Percentiles rank a stretch among this genome's conserved stretches.
Evolutionary conservation across 129 eudicot species (phyloP).

Genomic region (Pittosporum tobira): DNA sequence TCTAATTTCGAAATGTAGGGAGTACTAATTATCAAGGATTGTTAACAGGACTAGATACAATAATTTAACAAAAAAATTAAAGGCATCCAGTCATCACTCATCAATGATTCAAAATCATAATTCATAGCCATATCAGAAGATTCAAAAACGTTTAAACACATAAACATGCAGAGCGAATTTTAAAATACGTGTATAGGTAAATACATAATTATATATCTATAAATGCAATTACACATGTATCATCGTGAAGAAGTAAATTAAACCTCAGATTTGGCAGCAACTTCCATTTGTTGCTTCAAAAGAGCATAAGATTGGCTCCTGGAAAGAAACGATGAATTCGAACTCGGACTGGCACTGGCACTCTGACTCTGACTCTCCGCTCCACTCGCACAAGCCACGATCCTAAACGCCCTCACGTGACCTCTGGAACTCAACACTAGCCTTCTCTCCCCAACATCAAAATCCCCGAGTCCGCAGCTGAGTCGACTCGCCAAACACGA

Average conservation of each 20-base stretch:
- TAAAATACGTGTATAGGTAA: no score
- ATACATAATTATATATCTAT: no score
- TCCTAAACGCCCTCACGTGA: constrained; percentile 22
- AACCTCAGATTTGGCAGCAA: constrained; percentile 96
- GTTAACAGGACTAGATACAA: no score
- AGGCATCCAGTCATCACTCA: no score
- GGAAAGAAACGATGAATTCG: constrained; percentile 46
- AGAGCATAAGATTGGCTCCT: constrained; percentile 74
- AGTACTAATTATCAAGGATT: no score
- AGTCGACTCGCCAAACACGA: constrained; percentile 25
- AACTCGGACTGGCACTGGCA: constrained; percentile 25
- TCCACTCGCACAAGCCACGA: constrained; percentile 50
- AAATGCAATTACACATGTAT: no score
- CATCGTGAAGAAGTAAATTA: no score
- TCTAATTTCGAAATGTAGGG: no score
- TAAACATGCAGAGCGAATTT: no score
- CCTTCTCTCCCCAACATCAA: constrained; percentile 13
- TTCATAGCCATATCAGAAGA: background rate
- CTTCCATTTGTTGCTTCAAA: constrained; percentile 88
- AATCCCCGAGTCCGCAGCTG: constrained; percentile 14
- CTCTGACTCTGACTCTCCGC: constrained; percentile 36
- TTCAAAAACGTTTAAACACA: no score
- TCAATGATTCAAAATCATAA: no score
- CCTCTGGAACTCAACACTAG: constrained; percentile 17
- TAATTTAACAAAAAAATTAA: no score